Conservation (phyloP, 23 red algal species). For the Gracilaria domingensis region DNA sequence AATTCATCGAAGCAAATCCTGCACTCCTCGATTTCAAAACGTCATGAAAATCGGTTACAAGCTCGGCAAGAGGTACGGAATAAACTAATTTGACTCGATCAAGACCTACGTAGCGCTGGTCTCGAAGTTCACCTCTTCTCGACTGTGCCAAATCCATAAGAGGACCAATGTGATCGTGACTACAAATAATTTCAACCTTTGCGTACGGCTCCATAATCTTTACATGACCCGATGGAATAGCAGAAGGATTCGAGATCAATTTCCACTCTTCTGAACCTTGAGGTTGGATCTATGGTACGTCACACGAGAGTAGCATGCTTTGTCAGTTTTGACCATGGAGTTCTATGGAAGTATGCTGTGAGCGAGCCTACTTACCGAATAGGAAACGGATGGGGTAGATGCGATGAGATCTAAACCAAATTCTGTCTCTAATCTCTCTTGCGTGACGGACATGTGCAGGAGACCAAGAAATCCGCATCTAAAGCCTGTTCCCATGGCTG, state of each 20-base stretch:
- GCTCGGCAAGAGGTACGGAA: conserved; percentile 74
- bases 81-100: conserved; percentile 76
- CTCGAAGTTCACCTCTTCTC: conserved; percentile 88
- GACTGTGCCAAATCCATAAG: conserved; percentile 91
- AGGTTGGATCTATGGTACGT: conserved; percentile 1
- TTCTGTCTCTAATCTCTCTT: conserved; percentile 80
- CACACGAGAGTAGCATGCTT: background rate
- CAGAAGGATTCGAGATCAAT: conserved; percentile 50
- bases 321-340: background rate
- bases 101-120: conserved; percentile 80
- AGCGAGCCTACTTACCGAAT: conserved; percentile 56
- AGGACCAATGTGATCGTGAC: conserved; percentile 84
- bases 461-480: conserved; percentile 87
- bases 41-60: conserved; percentile 89
- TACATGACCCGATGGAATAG: conserved; percentile 60
- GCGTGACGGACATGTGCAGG: conserved; percentile 89
- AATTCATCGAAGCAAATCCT: conserved; percentile 86
- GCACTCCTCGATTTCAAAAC: conserved; percentile 68
- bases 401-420: conserved; percentile 79
- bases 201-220: conserved; percentile 94
- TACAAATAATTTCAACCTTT: conserved; percentile 87
- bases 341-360: background rate
- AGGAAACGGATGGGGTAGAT: conserved; percentile 87
- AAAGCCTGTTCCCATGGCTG: conserved; percentile 87
- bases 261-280: conserved; percentile 33